These are phyloP conservation scores for Orbilia ellipsospora DNA, from an alignment of 2,329 filamentous ascomycete species.

Conservation along the genomic window DNA sequence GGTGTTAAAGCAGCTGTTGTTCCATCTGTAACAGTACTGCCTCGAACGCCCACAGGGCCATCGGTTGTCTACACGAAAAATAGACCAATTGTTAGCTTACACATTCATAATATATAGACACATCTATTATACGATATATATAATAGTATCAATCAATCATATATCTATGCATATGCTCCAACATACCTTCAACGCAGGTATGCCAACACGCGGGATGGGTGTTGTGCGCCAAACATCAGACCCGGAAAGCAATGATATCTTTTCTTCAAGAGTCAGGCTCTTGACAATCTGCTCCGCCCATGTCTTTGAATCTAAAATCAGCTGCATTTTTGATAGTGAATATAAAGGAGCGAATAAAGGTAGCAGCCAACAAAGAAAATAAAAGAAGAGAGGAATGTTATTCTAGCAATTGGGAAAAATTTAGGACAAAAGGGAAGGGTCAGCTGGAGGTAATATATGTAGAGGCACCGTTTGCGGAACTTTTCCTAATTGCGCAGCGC, in stretches of 20 bases:
- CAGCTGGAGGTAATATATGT: conserved; percentile 55
- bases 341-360: conserved; percentile 49
- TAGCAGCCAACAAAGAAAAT: conserved; percentile 17
- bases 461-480: conserved; percentile 54
- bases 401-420: conserved; percentile 54
- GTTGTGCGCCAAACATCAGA: conserved; percentile 59
- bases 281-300: conserved; percentile 58
- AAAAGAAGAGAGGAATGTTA: conserved; percentile 37
- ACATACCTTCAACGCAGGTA: conserved; percentile 60
- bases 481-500: conserved; percentile 33
- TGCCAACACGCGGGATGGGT: conserved; percentile 58
- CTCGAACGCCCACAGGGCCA: conserved; percentile 60
- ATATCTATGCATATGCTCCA: neutral
- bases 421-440: conserved; percentile 54
- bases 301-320: conserved; percentile 58
- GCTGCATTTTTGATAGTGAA: conserved; percentile 56
- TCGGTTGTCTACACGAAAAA: conserved; percentile 57
- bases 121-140: neutral
- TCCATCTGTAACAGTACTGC: conserved; percentile 59
- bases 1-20: conserved; percentile 60
- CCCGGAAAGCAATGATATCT: conserved; percentile 60
- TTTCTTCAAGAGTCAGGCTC: conserved; percentile 60
- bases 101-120: neutral
- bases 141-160: neutral
- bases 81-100: too few relatives aligned